Conservation (phyloP, 78 protist species). For the Dictyostelium capitatum region DNA sequence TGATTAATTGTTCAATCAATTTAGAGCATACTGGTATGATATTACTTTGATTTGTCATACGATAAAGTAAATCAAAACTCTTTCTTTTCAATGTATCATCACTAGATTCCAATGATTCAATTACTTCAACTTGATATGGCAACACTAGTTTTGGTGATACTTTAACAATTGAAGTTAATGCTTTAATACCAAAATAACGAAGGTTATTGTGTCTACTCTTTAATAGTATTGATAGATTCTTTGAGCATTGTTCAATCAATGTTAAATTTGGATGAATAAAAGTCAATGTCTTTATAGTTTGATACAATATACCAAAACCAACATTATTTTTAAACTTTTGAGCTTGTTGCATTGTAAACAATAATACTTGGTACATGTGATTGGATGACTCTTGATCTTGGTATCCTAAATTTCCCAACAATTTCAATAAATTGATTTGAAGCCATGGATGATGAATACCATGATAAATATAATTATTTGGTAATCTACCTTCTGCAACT, state of each 20-base stretch:
- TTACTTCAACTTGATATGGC: constrained; percentile 92
- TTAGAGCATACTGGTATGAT: constrained; percentile 86
- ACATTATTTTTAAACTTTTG: constrained; percentile 88
- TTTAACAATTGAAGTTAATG: constrained; percentile 59
- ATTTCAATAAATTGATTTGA: constrained; percentile 93
- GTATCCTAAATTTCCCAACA: constrained; percentile 90
- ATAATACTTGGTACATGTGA: constrained; percentile 83
- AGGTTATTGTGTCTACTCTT: constrained; percentile 88
- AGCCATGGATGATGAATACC: constrained; percentile 98
- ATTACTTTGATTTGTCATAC: constrained; percentile 93
- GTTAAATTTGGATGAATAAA: constrained; percentile 88
- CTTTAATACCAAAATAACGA: constrained; percentile 94
- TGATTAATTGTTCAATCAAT: constrained; percentile 63
- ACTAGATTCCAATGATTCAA: constrained; percentile 94
- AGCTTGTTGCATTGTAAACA: constrained; percentile 86
- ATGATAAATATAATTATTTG: constrained; percentile 93
- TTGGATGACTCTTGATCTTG: constrained; percentile 52
- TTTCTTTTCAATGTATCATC: constrained; percentile 90
- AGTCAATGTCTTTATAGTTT: constrained; percentile 91
- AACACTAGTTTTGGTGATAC: constrained; percentile 89
- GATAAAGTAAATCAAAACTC: constrained; percentile 93
- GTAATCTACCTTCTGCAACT: constrained; percentile 91
- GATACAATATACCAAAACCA: constrained; percentile 93
- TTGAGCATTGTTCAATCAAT: constrained; percentile 86
- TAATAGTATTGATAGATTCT: constrained; percentile 84